These are phyloP conservation scores for Reticulascus tulasneorum DNA, from an alignment of 2,329 filamentous ascomycete genomes.

Conservation along the genomic window DNA sequence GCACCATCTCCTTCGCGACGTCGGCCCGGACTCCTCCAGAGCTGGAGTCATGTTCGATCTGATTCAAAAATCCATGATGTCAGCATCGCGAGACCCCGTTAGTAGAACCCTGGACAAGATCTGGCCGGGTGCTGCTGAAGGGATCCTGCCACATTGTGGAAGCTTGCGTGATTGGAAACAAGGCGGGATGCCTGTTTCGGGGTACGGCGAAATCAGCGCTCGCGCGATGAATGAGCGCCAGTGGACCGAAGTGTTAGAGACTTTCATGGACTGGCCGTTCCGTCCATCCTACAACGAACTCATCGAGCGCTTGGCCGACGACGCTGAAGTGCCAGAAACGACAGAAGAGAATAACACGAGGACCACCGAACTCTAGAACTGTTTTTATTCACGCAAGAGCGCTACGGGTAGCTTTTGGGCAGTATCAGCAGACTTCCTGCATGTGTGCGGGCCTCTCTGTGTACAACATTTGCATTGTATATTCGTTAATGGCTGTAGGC, in stretches of 20 bases:
- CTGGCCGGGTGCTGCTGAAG: constrained; percentile 57
- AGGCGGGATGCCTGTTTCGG: constrained; percentile 41
- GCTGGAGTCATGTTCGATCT: constrained; percentile 50
- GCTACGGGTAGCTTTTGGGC: no score
- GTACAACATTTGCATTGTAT: no score
- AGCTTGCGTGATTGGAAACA: constrained; percentile 41
- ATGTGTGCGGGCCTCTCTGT: no score
- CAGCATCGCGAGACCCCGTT: constrained; percentile 29
- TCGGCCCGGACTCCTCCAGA: constrained; percentile 34
- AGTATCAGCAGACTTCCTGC: no score
- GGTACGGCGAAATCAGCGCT: constrained; percentile 37
- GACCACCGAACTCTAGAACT: no score
- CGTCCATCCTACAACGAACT: constrained; percentile 45
- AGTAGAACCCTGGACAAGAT: constrained; percentile 44
- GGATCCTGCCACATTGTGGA: constrained; percentile 43
- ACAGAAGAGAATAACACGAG: background rate
- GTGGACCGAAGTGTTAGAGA: constrained; percentile 53
- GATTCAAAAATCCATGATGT: constrained; percentile 41
- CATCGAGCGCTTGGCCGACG: constrained; percentile 34
- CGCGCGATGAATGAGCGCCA: constrained; percentile 50
- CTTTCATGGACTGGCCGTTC: constrained; percentile 66
- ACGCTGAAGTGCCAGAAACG: constrained; percentile 16
- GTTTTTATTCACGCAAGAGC: no score
- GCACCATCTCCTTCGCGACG: constrained; percentile 43
- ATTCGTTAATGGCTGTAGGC: no score